Conservation (phyloP, 805 yeast species). For the Teunomyces aglyptinius region DNA sequence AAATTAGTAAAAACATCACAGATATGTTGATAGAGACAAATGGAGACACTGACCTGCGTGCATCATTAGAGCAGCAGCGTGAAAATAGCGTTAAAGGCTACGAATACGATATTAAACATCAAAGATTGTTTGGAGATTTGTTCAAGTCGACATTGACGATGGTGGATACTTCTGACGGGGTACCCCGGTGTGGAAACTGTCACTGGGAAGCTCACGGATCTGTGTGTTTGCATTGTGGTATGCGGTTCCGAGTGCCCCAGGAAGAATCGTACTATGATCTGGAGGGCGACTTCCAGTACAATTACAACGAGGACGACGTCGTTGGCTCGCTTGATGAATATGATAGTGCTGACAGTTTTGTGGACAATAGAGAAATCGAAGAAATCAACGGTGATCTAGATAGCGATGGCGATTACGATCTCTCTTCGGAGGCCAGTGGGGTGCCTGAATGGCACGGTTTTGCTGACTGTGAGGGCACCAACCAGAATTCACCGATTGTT, state of each 20-base stretch:
- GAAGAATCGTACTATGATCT: slow-evolving; percentile 35
- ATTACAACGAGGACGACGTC: slow-evolving; percentile 28
- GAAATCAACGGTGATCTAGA: slow-evolving; percentile 21
- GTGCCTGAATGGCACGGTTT: slow-evolving; percentile 20
- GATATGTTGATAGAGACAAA: slow-evolving; percentile 39
- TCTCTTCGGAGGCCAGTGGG: slow-evolving; percentile 11
- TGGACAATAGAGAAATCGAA: slow-evolving; percentile 23
- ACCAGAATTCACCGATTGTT: slow-evolving; percentile 11
- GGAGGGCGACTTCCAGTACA: slow-evolving; percentile 35
- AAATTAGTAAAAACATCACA: slow-evolving; percentile 40
- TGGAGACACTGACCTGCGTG: slow-evolving; percentile 23
- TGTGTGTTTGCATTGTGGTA: slow-evolving; percentile 67
- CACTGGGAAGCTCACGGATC: slow-evolving; percentile 77
- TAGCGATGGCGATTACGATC: slow-evolving; percentile 13
- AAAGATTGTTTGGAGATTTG: slow-evolving; percentile 46
- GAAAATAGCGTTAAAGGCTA: slow-evolving; percentile 32
- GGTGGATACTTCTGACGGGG: slow-evolving; percentile 66
- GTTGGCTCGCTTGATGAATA: slow-evolving; percentile 14
- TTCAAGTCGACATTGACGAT: slow-evolving; percentile 54
- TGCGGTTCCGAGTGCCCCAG: slow-evolving; percentile 41
- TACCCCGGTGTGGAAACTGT: slow-evolving; percentile 70
- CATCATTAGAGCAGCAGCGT: slow-evolving; percentile 22
- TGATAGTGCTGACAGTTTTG: slow-evolving; percentile 34
- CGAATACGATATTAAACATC: slow-evolving; percentile 35
- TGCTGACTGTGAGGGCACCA: slow-evolving; percentile 10